Base-by-base conservation (phyloP, 129 eudicot genomes). In the Tagetes erecta region DNA sequence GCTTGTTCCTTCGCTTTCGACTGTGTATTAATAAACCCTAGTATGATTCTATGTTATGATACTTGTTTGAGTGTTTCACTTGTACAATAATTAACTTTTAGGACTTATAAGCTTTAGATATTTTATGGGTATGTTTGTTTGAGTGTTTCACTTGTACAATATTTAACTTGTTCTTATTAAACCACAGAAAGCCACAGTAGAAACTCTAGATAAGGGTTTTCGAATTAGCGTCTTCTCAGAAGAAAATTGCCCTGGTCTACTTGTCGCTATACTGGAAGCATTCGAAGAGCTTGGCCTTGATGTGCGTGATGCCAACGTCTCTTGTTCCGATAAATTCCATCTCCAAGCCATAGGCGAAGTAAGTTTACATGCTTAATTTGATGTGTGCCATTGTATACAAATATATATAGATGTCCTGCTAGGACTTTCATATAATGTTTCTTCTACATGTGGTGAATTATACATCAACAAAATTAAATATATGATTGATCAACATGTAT, bases 141-240 rank as follows among this genome's bases (percentile, higher is more conserved):
- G 27, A 20, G 27, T 20, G 27, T 20, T 20, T 20, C 27, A 1
- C 49, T 3, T 38, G 8, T 73, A 44, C 1, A 42, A 30, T 11
- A 1, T 8, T 10, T 20, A 0, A 6, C 37, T 69, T 12, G 45
- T 44, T 50, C 1, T 9, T 52, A n/a, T n/a, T 0, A 65, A 51
- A 27, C 12, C 8, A 2, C 66, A 65, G 80, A 79, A 86, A 88
- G 90, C 88, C 5, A 81, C 72, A 20, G 95, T 91, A 27, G 92
- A 91, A 91, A 78, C 81, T 84, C 81, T 82, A 78, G 92, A 91
- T 44, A 91, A 81, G 81, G 92, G 95, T 37, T 91, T 86, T 57
- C 78, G 72, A 38, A 79, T 91, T 37, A 86, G 78, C 35, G 89
- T 88, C 31, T 66, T 64, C 41, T 84, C 87, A 2, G 90, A 85